These are phyloP conservation scores for Anaeromyces robustus DNA, from an alignment of 192 early-diverging fungal genomes.

Conservation along the genomic window DNA sequence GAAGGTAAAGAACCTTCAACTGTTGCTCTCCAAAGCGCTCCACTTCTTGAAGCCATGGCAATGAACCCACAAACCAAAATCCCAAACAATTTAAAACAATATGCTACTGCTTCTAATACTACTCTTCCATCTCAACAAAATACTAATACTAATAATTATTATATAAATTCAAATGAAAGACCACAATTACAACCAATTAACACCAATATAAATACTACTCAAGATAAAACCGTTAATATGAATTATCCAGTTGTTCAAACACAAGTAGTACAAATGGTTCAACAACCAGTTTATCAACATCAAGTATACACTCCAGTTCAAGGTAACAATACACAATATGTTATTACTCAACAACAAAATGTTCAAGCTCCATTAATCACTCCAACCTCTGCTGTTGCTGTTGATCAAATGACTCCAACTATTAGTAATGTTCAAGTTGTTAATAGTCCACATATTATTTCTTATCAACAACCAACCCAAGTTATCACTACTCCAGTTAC, in stretches of 20 bases:
- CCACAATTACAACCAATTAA: background rate
- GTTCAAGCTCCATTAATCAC: background rate
- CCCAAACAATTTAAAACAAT: background rate
- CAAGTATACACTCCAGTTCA: background rate
- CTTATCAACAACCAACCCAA: background rate
- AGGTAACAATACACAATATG: background rate
- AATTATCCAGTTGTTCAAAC: background rate
- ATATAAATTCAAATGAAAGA: background rate
- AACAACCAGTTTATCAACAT: background rate
- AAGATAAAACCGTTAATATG: background rate
- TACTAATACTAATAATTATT: background rate
- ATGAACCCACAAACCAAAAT: background rate
- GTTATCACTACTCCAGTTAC: background rate
- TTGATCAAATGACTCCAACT: background rate
- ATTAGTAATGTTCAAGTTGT: background rate
- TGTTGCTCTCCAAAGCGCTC: conserved; percentile 13
- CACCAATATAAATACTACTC: background rate
- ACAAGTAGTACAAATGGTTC: background rate
- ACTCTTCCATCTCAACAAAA: background rate
- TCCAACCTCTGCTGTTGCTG: background rate
- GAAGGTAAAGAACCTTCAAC: conserved; percentile 73
- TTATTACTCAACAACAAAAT: background rate
- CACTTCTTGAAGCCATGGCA: background rate
- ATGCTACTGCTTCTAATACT: background rate
- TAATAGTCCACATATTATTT: background rate